A percentile compares a stretch with the other conserved stretches of the same genome.
These are phyloP conservation scores for Tylopilus felleus DNA, from an alignment of 768 basidiomycete species.

Conservation along the genomic window DNA sequence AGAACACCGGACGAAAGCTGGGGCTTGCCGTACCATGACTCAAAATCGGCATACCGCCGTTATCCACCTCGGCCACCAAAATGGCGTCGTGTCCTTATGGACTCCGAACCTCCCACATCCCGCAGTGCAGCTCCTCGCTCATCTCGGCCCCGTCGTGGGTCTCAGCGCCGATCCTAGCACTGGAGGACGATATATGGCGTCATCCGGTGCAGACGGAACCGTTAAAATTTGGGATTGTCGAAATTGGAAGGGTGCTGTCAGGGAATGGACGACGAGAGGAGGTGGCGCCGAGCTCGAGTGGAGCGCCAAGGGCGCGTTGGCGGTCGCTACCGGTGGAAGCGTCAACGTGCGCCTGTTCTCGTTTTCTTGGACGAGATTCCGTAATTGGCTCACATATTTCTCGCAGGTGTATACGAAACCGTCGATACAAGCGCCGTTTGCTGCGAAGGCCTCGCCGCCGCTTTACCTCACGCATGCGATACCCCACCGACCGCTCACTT, in stretches of 20 bases:
- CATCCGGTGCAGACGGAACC: constrained; percentile 78
- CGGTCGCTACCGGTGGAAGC: constrained; percentile 76
- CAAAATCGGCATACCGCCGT: constrained; percentile 94
- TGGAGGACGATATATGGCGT: constrained; percentile 89
- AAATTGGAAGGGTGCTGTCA: constrained; percentile 88
- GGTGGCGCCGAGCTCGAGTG: constrained; percentile 71
- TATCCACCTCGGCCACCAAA: constrained; percentile 91
- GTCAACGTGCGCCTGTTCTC: constrained; percentile 60
- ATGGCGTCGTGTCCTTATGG: constrained; percentile 95
- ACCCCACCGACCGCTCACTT: constrained; percentile 71
- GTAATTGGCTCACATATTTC: neutral
- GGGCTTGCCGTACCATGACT: constrained; percentile 78
- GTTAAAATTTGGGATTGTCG: constrained; percentile 98
- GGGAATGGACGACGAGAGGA: constrained; percentile 73
- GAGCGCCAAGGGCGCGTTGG: constrained; percentile 82
- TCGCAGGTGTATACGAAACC: constrained; percentile 70
- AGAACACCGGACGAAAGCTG: constrained; percentile 88
- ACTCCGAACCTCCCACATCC: constrained; percentile 92
- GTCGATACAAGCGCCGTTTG: constrained; percentile 55
- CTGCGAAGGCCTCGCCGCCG: constrained; percentile 56
- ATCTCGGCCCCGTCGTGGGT: constrained; percentile 80
- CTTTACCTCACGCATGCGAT: constrained; percentile 88
- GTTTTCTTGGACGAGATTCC: neutral
- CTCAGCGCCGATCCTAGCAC: constrained; percentile 81
- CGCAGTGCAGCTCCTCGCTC: constrained; percentile 88